Evolutionary conservation across 2,329 filamentous ascomycete species (phyloP), one percentile per base, ranked within the genome.

Genomic region (Trematosphaeria pertusa): DNA sequence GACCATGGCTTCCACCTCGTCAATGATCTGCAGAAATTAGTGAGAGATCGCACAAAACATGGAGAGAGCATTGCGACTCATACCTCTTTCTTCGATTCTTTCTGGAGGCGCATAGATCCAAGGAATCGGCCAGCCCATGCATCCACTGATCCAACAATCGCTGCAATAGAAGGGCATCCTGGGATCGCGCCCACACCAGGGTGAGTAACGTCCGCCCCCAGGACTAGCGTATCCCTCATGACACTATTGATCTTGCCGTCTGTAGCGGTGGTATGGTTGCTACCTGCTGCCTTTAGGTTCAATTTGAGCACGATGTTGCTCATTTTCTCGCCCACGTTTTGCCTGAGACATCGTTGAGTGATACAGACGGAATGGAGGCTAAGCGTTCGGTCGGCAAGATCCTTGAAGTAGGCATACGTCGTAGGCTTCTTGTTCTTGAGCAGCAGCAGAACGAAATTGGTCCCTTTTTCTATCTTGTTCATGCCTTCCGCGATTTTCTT

Each of bases 171-270:
- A 0, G 75, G 75, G 0, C 56, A 60, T 9, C 58, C 60, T 2
- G 22, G 5, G 1, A 63, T 15, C 2, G 59, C 43, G 1, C 48
- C 56, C 1, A 44, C 21, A 1, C 58, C 57, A 0, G 75, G 72
- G 50, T 80, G 77, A 0, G 71, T 73, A 1, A 77, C 70, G 48
- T 80, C 77, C 0, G 70, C 70, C 0, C 75, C 75, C 5, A 77
- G 50, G 6, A 77, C 50, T 46, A 78, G 69, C 0, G 72, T 73
- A 7, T 62, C 37, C 1, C 36, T 50, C 48, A 43, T 34, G 26
- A 30, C 14, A 8, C 19, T 39, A 3, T 21, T 5, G 4, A 18
- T 11, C 6, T 8, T 6, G 14, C 11, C 11, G 31, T 9, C 7
- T n/a, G 7, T 14, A 9, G 7, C 31, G 14, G 12, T 28, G 7